Evolutionary conservation across 2,329 filamentous ascomycete species (phyloP).

Genomic region (Penicillium sp.): DNA sequence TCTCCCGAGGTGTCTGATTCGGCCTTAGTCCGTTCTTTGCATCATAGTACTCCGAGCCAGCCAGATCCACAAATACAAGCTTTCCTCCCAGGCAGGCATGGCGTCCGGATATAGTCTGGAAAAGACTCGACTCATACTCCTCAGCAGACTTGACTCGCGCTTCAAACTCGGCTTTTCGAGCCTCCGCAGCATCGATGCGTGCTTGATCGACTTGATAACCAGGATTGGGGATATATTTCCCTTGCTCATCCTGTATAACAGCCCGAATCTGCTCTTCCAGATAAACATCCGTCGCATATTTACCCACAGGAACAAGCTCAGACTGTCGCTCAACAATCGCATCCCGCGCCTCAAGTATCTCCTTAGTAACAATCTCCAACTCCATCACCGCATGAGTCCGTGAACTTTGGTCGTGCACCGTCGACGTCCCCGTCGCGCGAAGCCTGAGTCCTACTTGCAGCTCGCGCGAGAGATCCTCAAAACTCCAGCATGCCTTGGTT

Average conservation of each 20-base stretch:
- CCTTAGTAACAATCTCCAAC: conserved; percentile 1
- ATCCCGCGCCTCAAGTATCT: not conserved
- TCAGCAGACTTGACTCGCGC: not conserved
- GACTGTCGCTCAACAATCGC: conserved; percentile 4
- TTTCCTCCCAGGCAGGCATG: not conserved
- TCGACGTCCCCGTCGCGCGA: conserved; percentile 1
- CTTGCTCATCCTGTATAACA: not conserved
- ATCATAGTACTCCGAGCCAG: not conserved
- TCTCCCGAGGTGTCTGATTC: conserved; percentile 48
- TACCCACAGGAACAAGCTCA: not conserved
- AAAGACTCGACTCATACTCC: not conserved
- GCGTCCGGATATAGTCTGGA: not conserved
- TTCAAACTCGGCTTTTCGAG: not conserved
- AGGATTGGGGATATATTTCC: not conserved
- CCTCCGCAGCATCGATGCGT: not conserved
- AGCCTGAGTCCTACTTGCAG: not conserved
- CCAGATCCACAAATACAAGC: not conserved
- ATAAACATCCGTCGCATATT: conserved; percentile 4
- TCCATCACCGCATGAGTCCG: conserved; percentile 2
- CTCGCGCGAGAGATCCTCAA: conserved; percentile 2
- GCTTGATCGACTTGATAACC: not conserved
- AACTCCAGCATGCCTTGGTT: conserved; percentile 3
- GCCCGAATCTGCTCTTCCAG: not conserved
- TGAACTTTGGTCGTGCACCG: conserved; percentile 1
- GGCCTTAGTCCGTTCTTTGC: conserved; percentile 11